A percentile compares a stretch with the other conserved stretches of the same genome.
Conservation (phyloP, 495 filamentous ascomycete genomes). For the Hypomontagnella submonticulosa region DNA sequence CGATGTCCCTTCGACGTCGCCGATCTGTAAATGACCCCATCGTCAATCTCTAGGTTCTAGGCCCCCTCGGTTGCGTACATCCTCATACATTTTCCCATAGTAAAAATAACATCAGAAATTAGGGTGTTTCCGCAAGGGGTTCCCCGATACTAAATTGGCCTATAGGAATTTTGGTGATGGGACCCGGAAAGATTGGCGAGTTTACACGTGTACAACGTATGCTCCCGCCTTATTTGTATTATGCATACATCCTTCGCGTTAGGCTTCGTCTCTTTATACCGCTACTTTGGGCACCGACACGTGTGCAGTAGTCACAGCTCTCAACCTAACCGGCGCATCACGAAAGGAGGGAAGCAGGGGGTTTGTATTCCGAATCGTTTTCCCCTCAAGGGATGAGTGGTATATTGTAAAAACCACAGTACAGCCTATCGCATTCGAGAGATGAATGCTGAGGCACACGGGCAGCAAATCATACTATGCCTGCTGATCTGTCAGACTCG, state of each 20-base stretch:
- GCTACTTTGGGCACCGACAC: slow-evolving; percentile 43
- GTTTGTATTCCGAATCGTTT: slow-evolving; percentile 20
- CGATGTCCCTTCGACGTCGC: slow-evolving; percentile 13
- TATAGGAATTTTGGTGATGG: slow-evolving; percentile 12
- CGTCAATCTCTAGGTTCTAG: slow-evolving; percentile 26
- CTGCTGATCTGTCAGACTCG: slow-evolving; percentile 24
- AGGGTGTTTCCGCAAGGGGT: slow-evolving; percentile 31
- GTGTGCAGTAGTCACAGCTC: slow-evolving; percentile 23
- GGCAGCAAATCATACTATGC: slow-evolving; percentile 22
- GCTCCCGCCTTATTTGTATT: slow-evolving; percentile 8
- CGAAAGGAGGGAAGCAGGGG: slow-evolving; percentile 5
- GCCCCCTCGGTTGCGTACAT: slow-evolving; percentile 11
- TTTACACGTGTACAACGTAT: slow-evolving; percentile 39
- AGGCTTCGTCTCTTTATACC: slow-evolving; percentile 19
- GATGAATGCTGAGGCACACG: slow-evolving; percentile 16
- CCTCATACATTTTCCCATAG: slow-evolving; percentile 6
- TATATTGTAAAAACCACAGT: slow-evolving; percentile 28
- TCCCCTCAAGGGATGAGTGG: slow-evolving; percentile 10
- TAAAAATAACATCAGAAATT: slow-evolving; percentile 32
- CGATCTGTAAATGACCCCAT: slow-evolving; percentile 14
- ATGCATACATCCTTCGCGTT: slow-evolving; percentile 23
- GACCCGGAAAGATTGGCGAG: slow-evolving; percentile 37
- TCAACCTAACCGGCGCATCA: slow-evolving; percentile 24
- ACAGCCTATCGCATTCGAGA: slow-evolving; percentile 13
- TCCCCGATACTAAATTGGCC: slow-evolving; percentile 13